phyloP scores from a whole-genome alignment of 305 asterid species.

The Plantago coronopus region DNA sequence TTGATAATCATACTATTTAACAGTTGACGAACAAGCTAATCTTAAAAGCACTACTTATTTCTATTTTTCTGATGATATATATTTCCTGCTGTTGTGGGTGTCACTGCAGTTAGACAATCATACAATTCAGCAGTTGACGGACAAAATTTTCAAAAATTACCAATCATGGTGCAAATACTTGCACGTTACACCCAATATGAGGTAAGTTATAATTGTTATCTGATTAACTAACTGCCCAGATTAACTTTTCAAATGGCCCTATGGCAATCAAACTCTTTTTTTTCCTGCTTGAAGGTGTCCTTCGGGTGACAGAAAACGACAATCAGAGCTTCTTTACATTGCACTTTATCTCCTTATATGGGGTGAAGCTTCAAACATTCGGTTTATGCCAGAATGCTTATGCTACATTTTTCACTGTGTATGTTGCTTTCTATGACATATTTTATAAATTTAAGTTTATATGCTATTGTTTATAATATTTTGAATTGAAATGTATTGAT shows the following conservation, averaged over 20 bases:
- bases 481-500: constrained; percentile 19
- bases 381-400: constrained; percentile 98
- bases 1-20: constrained; percentile 44
- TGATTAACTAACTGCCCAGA: constrained; percentile 22
- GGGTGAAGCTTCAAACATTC: constrained; percentile 99
- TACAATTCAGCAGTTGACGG: constrained; percentile 59
- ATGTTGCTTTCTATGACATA: constrained; percentile 32
- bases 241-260: constrained; percentile 5
- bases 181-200: constrained; percentile 55
- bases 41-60: constrained; percentile 13
- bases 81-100: constrained; percentile 22
- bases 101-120: constrained; percentile 60
- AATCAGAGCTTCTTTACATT: constrained; percentile 86
- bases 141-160: constrained; percentile 77
- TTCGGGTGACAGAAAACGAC: constrained; percentile 55
- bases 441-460: constrained; percentile 14
- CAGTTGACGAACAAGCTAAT: no score
- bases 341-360: constrained; percentile 96
- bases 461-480: constrained; percentile 4
- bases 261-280: constrained; percentile 17
- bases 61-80: constrained; percentile 21
- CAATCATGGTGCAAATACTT: constrained; percentile 86
- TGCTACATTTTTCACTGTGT: constrained; percentile 96
- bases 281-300: constrained; percentile 49
- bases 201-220: constrained; percentile 48